phyloP scores from a whole-genome alignment of 2,329 filamentous ascomycete species.

The Aspergillus viridinutans region DNA sequence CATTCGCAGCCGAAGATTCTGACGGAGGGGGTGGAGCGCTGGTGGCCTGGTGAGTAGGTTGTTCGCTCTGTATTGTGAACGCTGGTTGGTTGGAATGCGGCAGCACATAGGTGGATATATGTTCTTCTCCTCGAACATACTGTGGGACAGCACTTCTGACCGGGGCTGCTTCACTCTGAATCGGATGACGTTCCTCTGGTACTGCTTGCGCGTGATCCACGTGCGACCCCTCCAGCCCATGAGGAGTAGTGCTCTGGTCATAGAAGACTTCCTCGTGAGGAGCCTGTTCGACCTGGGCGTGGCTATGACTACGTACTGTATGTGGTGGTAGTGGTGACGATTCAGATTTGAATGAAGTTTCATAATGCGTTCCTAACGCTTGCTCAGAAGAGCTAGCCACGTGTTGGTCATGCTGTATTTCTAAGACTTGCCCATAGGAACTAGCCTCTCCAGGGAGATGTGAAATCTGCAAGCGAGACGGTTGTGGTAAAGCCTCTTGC shows the following conservation, averaged over 20 bases:
- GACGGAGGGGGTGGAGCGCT: not conserved
- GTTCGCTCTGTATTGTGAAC: conserved; percentile 8
- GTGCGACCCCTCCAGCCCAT: not conserved
- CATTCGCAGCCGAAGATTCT: not conserved
- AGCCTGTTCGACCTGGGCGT: not conserved
- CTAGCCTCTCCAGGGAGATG: not conserved
- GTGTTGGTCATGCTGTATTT: not conserved
- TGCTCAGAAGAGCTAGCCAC: not conserved
- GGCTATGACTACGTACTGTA: not conserved
- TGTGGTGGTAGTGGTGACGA: not conserved
- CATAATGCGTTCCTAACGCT: not conserved
- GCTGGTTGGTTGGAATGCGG: conserved; percentile 14
- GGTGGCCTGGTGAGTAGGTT: conserved; percentile 6
- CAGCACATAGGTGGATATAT: conserved; percentile 32
- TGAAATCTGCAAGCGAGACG: not conserved
- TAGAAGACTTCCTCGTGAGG: not conserved
- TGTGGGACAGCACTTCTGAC: conserved; percentile 39
- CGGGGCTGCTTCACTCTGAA: conserved; percentile 8
- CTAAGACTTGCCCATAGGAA: not conserved
- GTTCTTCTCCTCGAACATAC: conserved; percentile 44
- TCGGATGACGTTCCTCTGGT: not conserved
- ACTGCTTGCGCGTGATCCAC: not conserved
- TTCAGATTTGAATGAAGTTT: too few relatives aligned
- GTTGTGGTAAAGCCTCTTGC: not conserved
- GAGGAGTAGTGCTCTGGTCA: not conserved